Evolutionary conservation across 768 basidiomycete genomes (phyloP).

Genomic region (Lyophyllum decastes): DNA sequence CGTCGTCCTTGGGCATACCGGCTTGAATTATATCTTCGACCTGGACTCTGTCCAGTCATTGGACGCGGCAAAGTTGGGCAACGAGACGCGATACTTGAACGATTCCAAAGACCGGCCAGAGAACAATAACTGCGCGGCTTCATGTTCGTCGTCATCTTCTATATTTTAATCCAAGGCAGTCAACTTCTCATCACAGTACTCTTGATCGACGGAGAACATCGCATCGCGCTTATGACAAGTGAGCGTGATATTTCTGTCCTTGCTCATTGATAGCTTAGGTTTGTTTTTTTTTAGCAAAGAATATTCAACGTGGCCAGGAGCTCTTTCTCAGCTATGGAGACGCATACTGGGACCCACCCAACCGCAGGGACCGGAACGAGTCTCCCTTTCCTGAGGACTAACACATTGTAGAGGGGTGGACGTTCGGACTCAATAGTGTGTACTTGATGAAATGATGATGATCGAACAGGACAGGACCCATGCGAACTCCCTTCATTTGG

Average conservation of each 20-base stretch:
- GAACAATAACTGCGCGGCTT: constrained; percentile 18
- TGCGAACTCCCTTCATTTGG: too few relatives aligned
- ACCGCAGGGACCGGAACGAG: not conserved
- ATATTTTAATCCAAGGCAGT: not conserved
- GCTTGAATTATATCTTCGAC: constrained; percentile 13
- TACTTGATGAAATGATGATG: not conserved
- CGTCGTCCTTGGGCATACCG: constrained; percentile 8
- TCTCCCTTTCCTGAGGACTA: not conserved
- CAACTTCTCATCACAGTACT: too few relatives aligned
- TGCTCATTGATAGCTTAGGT: not conserved
- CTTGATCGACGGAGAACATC: constrained; percentile 23
- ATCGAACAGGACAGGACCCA: too few relatives aligned
- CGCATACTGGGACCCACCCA: constrained; percentile 14
- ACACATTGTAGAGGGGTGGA: not conserved
- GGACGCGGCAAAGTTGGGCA: constrained; percentile 23
- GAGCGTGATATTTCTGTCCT: not conserved
- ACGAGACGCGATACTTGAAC: constrained; percentile 26
- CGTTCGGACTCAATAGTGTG: not conserved
- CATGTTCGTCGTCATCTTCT: constrained; percentile 7
- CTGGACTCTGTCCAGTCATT: not conserved
- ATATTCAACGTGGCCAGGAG: constrained; percentile 15
- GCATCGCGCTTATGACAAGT: constrained; percentile 20
- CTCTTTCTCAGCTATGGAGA: constrained; percentile 24
- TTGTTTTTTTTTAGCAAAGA: constrained; percentile 9
- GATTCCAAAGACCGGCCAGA: constrained; percentile 11